phyloP scores from a whole-genome alignment of 1,284 basidiomycete genomes.

The Irpex sp. region DNA sequence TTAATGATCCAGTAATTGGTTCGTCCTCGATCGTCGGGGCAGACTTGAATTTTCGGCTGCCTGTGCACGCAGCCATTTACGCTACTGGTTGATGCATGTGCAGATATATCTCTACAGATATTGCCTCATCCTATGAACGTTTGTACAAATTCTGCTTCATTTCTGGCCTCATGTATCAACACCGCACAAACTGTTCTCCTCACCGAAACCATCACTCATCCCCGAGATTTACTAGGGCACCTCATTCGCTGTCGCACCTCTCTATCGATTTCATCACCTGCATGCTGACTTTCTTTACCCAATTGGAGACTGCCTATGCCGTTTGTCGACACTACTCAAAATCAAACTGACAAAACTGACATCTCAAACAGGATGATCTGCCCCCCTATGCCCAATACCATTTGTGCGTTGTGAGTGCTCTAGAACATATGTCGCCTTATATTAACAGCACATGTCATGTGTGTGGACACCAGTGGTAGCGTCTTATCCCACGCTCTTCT shows the following conservation, averaged over 20 bases:
- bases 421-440: background rate
- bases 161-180: constrained; percentile 3
- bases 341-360: background rate
- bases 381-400: background rate
- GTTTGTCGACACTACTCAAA: background rate
- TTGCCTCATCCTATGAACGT: background rate
- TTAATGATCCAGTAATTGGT: no score
- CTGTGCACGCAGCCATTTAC: background rate
- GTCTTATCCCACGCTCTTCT: background rate
- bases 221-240: background rate
- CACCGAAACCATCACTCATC: background rate
- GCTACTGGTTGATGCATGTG: background rate
- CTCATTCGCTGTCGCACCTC: background rate
- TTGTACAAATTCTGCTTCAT: background rate
- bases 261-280: background rate
- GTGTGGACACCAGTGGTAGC: background rate
- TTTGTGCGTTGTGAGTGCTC: background rate
- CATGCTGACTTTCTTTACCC: background rate
- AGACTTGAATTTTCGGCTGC: background rate
- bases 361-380: background rate
- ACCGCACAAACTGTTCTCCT: background rate
- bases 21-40: background rate
- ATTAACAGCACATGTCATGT: background rate
- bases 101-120: background rate
- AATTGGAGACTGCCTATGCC: background rate